These are phyloP conservation scores for Astrothelium macrocarpum DNA, from an alignment of 495 filamentous ascomycete genomes.

Conservation along the genomic window DNA sequence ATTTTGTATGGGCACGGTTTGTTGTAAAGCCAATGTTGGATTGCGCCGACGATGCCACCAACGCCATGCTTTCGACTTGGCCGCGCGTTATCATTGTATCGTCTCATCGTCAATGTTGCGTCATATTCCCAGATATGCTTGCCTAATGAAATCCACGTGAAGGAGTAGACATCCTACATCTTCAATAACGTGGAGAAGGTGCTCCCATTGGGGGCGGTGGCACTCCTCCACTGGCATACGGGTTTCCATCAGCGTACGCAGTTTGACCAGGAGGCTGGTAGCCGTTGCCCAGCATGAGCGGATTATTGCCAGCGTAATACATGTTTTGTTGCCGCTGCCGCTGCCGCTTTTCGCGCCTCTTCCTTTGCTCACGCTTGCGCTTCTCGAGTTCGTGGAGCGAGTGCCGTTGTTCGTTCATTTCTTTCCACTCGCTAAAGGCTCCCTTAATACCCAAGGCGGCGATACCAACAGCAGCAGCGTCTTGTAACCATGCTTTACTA, in stretches of 20 bases:
- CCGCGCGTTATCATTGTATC: not conserved
- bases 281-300: conserved; percentile 1
- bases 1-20: not conserved
- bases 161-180: not conserved
- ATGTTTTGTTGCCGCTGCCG: conserved; percentile 17
- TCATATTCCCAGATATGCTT: not conserved
- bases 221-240: conserved; percentile 19
- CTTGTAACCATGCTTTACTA: conserved; percentile 62
- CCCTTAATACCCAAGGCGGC: conserved; percentile 80
- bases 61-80: not conserved
- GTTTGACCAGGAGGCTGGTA: conserved; percentile 21
- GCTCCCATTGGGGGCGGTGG: conserved; percentile 30
- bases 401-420: conserved; percentile 51
- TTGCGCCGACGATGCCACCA: not conserved
- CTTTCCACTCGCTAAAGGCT: conserved; percentile 65
- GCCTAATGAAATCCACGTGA: not conserved
- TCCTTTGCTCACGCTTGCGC: conserved; percentile 21
- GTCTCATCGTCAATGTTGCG: not conserved
- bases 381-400: conserved; percentile 44
- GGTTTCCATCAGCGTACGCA: conserved; percentile 26
- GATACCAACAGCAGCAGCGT: conserved; percentile 70
- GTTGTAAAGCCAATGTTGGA: not conserved
- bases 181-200: conserved; percentile 23
- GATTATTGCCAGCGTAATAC: conserved; percentile 2
- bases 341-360: conserved; percentile 19